Evolutionary conservation across 176 grass and related monocot genomes (phyloP), one percentile per base, ranked within the genome.

Genomic region (Lolium perenne): DNA sequence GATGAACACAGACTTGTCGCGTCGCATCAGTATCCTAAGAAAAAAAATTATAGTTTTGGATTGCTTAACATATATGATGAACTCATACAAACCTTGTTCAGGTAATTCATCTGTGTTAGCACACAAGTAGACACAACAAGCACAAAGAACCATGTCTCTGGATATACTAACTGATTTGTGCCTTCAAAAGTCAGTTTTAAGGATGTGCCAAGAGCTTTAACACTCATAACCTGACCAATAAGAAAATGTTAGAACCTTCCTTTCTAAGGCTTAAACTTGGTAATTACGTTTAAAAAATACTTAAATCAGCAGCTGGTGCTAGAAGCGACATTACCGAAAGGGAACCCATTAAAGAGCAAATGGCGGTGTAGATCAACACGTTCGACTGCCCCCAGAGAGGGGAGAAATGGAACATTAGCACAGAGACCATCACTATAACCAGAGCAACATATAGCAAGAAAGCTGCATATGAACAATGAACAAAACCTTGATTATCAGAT

Each of bases 301-400:
- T 0, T 2, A 81, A 71, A 77, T 65, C 12, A 76, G 29, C 7
- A 84, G 81, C 16, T 23, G 8, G 46, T 83, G 17, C 16, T 51
- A 81, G 65, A 85, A 78, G 80, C 43, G 23, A 16, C 29, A 75
- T 91, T 95, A 99, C 97, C 79, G 97, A 96, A 71, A 99, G 97
- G 41, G 97, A 99, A 83, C 97, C 97, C 97, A 99, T 99, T 67
- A 99, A 90, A 79, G 97, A 99, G 88, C 97, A 99, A 85, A 99
- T 96, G 51, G 86, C 97, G 1, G 97, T 99, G 40, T 90, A 99
- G 57, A 99, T 91, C 85, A 99, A 84, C 11, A 99, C 97, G 91
- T 96, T 94, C 1, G 97, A 91, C 43, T 94, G 94, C 35, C 97
- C 97, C 46, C 94, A 94, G 32, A 88, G 89, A 51, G 97, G 97